Conservation (phyloP, 306 rosid genomes). For the Arachis stenosperma region DNA sequence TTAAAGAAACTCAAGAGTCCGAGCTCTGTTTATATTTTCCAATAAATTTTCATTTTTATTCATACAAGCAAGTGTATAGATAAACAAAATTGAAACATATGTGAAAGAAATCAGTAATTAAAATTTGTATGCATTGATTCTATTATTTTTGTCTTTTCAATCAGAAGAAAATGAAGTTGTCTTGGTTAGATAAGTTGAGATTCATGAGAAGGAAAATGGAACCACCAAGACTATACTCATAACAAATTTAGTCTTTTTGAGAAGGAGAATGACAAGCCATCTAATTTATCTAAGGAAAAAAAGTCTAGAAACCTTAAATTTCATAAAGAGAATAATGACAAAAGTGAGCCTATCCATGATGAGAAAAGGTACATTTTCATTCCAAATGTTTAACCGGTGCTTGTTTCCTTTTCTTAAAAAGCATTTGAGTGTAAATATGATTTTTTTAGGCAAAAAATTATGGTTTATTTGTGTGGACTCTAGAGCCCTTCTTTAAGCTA, state of each 20-base stretch:
- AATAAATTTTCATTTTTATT: neutral
- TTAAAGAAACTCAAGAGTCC: constrained; percentile 56
- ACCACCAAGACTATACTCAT: constrained; percentile 38
- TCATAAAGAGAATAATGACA: constrained; percentile 44
- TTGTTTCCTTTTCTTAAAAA: constrained; percentile 22
- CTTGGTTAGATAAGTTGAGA: constrained; percentile 49
- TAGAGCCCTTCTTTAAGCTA: constrained; percentile 25
- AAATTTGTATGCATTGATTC: constrained; percentile 6
- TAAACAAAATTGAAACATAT: neutral
- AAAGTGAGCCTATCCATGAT: constrained; percentile 33
- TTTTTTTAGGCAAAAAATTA: constrained; percentile 15
- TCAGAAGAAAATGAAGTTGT: constrained; percentile 71
- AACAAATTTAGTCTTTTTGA: constrained; percentile 30
- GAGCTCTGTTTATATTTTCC: constrained; percentile 52
- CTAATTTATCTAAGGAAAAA: constrained; percentile 43
- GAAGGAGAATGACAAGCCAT: constrained; percentile 47
- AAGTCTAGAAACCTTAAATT: constrained; percentile 40
- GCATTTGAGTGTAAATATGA: constrained; percentile 26
- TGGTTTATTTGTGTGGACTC: constrained; percentile 9
- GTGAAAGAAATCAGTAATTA: neutral
- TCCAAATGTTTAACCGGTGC: constrained; percentile 27
- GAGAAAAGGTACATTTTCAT: constrained; percentile 59
- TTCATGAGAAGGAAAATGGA: constrained; percentile 44
- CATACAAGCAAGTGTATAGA: neutral
- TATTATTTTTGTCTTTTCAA: constrained; percentile 46